Percentiles rank a stretch among this genome's conserved stretches.
These are phyloP conservation scores for Rhynchosporium agropyri DNA, from an alignment of 2,329 filamentous ascomycete genomes.

Conservation along the genomic window DNA sequence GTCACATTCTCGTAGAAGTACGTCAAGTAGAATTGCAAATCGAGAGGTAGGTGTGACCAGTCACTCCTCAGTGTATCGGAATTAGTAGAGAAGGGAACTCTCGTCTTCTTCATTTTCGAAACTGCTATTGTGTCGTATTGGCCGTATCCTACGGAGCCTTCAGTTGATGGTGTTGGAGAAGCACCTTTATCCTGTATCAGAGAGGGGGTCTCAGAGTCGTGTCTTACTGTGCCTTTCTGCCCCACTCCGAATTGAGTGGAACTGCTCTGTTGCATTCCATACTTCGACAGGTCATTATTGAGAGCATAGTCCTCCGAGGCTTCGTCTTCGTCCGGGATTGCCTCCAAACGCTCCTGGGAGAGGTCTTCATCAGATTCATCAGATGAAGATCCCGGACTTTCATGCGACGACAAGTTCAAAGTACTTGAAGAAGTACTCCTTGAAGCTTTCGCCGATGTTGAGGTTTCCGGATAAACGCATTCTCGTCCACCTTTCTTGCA, in stretches of 20 bases:
- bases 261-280: constrained; percentile 44
- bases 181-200: constrained; percentile 53
- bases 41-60: constrained; percentile 63
- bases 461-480: constrained; percentile 82
- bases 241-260: constrained; percentile 46
- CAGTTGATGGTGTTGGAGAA: constrained; percentile 56
- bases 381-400: constrained; percentile 54
- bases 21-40: constrained; percentile 76
- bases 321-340: constrained; percentile 60
- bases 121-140: constrained; percentile 27
- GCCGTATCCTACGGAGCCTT: constrained; percentile 40
- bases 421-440: constrained; percentile 40
- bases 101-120: constrained; percentile 25
- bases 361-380: constrained; percentile 54
- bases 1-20: constrained; percentile 80
- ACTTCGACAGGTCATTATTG: constrained; percentile 34
- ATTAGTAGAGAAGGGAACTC: constrained; percentile 38
- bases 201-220: constrained; percentile 57
- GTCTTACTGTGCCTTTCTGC: constrained; percentile 46
- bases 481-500: constrained; percentile 91
- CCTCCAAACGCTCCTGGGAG: constrained; percentile 51
- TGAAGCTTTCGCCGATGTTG: constrained; percentile 44
- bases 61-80: constrained; percentile 43
- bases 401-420: constrained; percentile 40
- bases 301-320: constrained; percentile 26